Conservation (phyloP, 2,329 filamentous ascomycete genomes). For the Calonectria honghensis region DNA sequence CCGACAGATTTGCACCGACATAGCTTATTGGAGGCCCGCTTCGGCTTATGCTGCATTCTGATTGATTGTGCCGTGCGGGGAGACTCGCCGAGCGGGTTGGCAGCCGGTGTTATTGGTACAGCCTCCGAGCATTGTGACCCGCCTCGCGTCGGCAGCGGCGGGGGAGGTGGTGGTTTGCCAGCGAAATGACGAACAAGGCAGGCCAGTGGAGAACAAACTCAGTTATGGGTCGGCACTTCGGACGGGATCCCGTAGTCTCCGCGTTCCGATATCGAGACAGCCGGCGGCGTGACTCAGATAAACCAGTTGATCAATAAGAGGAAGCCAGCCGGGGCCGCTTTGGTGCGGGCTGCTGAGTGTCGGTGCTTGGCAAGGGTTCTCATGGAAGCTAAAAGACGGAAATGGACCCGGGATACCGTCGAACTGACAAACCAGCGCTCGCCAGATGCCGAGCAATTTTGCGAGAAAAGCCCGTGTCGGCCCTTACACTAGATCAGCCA, state of each 20-base stretch:
- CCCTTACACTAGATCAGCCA: constrained; percentile 28
- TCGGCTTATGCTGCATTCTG: constrained; percentile 35
- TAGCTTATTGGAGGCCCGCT: constrained; percentile 46
- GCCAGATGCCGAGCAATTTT: constrained; percentile 36
- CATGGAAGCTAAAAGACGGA: constrained; percentile 36
- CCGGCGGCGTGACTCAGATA: constrained; percentile 27
- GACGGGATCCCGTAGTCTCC: constrained; percentile 29
- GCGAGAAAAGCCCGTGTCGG: constrained; percentile 32
- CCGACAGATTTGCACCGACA: constrained; percentile 41
- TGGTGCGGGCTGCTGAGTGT: constrained; percentile 11
- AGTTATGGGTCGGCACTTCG: constrained; percentile 35
- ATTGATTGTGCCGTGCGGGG: constrained; percentile 44
- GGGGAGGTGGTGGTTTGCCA: constrained; percentile 22
- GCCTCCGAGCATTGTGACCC: constrained; percentile 25
- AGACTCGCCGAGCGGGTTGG: constrained; percentile 48
- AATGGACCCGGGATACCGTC: constrained; percentile 28
- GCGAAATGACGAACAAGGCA: constrained; percentile 41
- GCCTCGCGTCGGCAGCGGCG: constrained; percentile 13
- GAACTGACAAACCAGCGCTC: constrained; percentile 23
- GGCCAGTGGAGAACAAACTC: constrained; percentile 27
- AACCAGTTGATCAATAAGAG: constrained; percentile 27
- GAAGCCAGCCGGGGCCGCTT: constrained; percentile 17
- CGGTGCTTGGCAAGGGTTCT: constrained; percentile 15
- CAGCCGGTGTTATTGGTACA: constrained; percentile 51
- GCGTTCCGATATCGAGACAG: constrained; percentile 19